Base-by-base conservation (phyloP, 805 yeast genomes). In the Kockiozyma suomiensis region DNA sequence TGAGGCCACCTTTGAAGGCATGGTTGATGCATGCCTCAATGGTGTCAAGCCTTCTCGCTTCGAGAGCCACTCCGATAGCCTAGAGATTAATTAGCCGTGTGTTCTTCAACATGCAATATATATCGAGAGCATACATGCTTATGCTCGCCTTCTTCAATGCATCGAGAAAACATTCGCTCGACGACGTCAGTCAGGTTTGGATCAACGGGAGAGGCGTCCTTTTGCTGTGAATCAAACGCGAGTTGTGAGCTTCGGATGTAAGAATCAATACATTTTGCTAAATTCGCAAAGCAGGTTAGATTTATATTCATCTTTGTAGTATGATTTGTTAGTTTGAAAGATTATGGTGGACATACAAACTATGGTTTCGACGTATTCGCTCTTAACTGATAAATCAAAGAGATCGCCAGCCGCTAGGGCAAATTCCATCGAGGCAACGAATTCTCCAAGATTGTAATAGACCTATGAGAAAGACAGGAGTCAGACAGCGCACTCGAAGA, bases 281-380 rank as follows among this genome's bases (percentile, higher is more conserved):
- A 15, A 23, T 42, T 30, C 30, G 30, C 17, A 19, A 4, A 17
- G 6, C 19, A 32, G n/a, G 33, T 17, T 13, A 32, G 19, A 25
- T n/a, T 4, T 26, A n/a, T n/a, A n/a, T n/a, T n/a, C n/a, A n/a
- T n/a, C n/a, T n/a, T n/a, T n/a, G n/a, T n/a, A n/a, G n/a, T n/a
- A n/a, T n/a, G n/a, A n/a, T n/a, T n/a, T n/a, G n/a, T n/a, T n/a
- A n/a, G n/a, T n/a, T n/a, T n/a, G n/a, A n/a, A n/a, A n/a, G n/a
- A n/a, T n/a, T n/a, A 25, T 13, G 28, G 21, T 3, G 12, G 23
- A 59, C 68, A n/a, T 64, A 64, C 68, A 88, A 28, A 94, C 94
- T 69, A 94, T 88, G 2, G 98, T 93, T 76, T 94, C 96, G 61
- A 87, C 88, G 75, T 83, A 94, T 75, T 93, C 96, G n/a, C 90